phyloP scores from a whole-genome alignment of 2,329 filamentous ascomycete species.

The Mycosphaerelloides madeirae region DNA sequence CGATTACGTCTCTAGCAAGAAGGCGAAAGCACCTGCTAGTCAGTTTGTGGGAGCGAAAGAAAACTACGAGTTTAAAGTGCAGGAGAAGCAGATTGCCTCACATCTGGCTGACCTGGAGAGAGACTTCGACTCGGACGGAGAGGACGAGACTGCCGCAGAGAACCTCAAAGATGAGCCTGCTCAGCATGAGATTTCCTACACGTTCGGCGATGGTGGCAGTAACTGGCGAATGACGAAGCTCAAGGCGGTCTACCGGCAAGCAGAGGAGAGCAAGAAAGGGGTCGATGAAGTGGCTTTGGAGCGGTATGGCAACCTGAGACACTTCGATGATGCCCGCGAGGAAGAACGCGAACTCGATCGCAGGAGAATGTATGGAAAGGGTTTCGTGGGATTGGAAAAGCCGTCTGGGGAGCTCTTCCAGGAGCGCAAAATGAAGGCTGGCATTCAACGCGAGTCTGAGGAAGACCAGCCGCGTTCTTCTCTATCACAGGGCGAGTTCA shows the following conservation, averaged over 20 bases:
- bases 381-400: constrained; percentile 78
- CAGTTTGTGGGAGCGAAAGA: constrained; percentile 46
- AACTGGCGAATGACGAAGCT: constrained; percentile 97
- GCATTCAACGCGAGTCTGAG: constrained; percentile 40
- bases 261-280: constrained; percentile 65
- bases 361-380: constrained; percentile 73
- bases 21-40: constrained; percentile 43
- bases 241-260: constrained; percentile 74
- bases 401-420: constrained; percentile 82
- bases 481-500: constrained; percentile 51
- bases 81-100: constrained; percentile 75
- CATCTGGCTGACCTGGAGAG: constrained; percentile 58
- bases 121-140: constrained; percentile 46
- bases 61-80: constrained; percentile 66
- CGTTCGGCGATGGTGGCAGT: constrained; percentile 82
- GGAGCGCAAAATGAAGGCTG: constrained; percentile 63
- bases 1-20: constrained; percentile 69
- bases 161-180: constrained; percentile 48
- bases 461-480: constrained; percentile 24
- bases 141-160: constrained; percentile 41
- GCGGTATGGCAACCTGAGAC: constrained; percentile 71
- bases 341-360: constrained; percentile 88
- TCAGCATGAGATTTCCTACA: constrained; percentile 67
- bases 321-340: constrained; percentile 89
- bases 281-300: constrained; percentile 81